Evolutionary conservation across 305 asterid species (phyloP), one percentile per base, ranked within the genome.

Genomic region (Fraxinus sp.): DNA sequence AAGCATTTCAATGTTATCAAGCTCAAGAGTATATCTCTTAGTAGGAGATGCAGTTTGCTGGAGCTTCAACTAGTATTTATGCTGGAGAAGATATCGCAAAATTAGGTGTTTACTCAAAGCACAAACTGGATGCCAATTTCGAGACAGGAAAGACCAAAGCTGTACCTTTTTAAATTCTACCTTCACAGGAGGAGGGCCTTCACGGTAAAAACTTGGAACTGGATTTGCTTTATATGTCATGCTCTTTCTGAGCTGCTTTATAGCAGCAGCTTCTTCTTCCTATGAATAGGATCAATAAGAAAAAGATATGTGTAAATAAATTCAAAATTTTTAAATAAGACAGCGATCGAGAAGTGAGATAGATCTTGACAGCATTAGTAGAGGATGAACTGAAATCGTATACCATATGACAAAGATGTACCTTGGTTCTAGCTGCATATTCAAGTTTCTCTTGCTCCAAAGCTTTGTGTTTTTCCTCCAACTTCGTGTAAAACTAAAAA

Each of bases 381-480:
- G 3, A 8, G 33, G 33, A 81, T 41, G 20, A 26, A 41, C 74
- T n/a, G 37, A 80, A 16, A 44, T 9, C 36, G 37, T 44, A 9
- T 8, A 80, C 7, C 82, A 22, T n/a, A 28, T 46, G 32, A 18
- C 8, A 79, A 75, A 30, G 41, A 14, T 74, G 33, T 80, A 93
- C 99, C 97, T 91, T 94, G 84, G 84, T 88, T 86, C 94, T 89
- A 46, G 98, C 95, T 86, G 89, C 93, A 79, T 88, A 88, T 83
- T 94, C 95, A 22, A 77, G 90, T 83, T 82, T 94, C 89, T 96
- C 99, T 68, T 82, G 92, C 93, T 94, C 97, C 88, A 96, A 83
- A 6, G 99, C 98, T 89, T 85, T 92, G 88, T 93, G 99, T 78
- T 91, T 96, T 68, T 96, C 97, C 52, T 89, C 99, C 88, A 95